Conservation (phyloP, 179 eudicot genomes). For the Carnegiea gigantea region DNA sequence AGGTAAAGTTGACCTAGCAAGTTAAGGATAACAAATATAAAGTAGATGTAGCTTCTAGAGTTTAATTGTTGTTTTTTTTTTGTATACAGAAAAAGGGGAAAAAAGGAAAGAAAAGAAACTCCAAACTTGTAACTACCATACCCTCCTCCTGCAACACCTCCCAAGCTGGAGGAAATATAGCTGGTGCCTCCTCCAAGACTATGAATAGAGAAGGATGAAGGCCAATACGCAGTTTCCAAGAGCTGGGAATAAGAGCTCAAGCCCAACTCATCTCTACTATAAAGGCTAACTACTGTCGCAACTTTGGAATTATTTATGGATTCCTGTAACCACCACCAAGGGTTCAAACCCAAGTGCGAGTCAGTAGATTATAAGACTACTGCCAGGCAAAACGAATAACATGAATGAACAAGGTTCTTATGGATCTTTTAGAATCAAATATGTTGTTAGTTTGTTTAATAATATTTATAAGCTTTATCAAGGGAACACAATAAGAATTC, state of each 20-base stretch:
- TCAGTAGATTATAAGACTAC: neutral
- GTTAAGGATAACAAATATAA: neutral
- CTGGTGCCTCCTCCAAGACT: slow-evolving; percentile 30
- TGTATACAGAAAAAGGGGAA: neutral
- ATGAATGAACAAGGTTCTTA: no score
- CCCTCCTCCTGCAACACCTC: slow-evolving; percentile 17
- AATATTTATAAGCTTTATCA: no score
- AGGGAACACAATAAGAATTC: no score
- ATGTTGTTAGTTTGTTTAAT: no score
- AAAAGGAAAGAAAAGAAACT: neutral
- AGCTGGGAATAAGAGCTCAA: slow-evolving; percentile 26
- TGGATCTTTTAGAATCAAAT: no score
- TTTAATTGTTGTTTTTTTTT: neutral
- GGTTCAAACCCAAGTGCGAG: neutral
- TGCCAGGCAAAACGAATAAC: no score
- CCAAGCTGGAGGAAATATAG: slow-evolving; percentile 29
- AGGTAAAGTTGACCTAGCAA: neutral
- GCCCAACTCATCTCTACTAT: slow-evolving; percentile 23
- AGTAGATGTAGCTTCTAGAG: neutral
- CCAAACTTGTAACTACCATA: slow-evolving; percentile 33
- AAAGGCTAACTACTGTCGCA: slow-evolving; percentile 15
- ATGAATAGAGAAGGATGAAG: slow-evolving; percentile 31
- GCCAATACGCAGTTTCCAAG: slow-evolving; percentile 16
- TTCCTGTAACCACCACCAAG: slow-evolving; percentile 17
- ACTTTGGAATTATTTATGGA: slow-evolving; percentile 25